These are phyloP conservation scores for Colletotrichum paranaense DNA, from an alignment of 2,329 filamentous ascomycete species.

Conservation along the genomic window DNA sequence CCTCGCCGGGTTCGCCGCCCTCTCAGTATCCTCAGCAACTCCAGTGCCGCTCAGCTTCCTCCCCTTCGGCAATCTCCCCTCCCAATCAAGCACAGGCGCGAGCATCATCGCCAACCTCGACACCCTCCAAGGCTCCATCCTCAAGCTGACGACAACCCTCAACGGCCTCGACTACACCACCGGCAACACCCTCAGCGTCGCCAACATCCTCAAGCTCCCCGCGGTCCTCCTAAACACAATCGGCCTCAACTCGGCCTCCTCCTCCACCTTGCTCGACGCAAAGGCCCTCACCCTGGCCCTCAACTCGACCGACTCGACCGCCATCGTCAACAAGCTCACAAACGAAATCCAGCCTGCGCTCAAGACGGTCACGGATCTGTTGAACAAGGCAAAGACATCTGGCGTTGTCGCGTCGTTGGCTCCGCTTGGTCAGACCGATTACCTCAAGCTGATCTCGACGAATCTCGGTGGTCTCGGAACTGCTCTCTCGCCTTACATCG, in stretches of 20 bases:
- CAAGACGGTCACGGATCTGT: not conserved
- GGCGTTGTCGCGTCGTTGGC: not conserved
- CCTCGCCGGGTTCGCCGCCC: not conserved
- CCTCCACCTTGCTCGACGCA: not conserved
- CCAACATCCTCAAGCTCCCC: not conserved
- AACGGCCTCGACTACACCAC: not conserved
- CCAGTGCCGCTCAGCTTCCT: not conserved
- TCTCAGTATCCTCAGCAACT: not conserved
- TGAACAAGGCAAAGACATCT: not conserved
- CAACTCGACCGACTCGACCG: not conserved
- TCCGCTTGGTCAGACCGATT: not conserved
- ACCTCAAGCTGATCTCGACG: not conserved
- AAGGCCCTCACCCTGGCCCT: not conserved
- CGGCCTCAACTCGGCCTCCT: not conserved
- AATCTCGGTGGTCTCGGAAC: not conserved
- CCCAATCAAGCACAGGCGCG: not conserved
- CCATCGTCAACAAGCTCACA: not conserved
- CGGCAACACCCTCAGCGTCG: not conserved
- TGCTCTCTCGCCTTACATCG: not conserved
- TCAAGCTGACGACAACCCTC: not conserved
- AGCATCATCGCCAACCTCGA: not conserved
- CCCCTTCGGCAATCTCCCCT: conserved; percentile 6
- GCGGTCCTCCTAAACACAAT: conserved; percentile 3
- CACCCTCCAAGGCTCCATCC: not conserved
- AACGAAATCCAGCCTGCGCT: not conserved